Conservation (phyloP, 805 yeast genomes). For the Torulaspora indica region DNA sequence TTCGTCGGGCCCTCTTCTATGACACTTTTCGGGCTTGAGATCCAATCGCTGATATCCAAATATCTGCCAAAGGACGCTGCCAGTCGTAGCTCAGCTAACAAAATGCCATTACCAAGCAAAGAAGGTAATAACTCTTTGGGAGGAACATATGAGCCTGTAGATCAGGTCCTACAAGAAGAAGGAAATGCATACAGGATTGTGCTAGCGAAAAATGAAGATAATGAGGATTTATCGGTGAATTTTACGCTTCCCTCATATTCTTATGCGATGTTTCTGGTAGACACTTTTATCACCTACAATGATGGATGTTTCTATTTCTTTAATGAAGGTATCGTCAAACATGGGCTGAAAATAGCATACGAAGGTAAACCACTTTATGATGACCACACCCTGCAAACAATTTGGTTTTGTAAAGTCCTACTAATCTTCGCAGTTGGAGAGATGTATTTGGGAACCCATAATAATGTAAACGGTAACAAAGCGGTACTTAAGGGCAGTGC, state of each 20-base stretch:
- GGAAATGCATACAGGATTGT: constrained; percentile 73
- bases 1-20: constrained; percentile 80
- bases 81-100: constrained; percentile 5
- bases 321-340: constrained; percentile 74
- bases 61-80: constrained; percentile 23
- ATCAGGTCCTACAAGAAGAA: constrained; percentile 64
- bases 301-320: constrained; percentile 83
- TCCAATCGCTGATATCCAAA: constrained; percentile 57
- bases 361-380: constrained; percentile 40
- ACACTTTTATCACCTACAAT: constrained; percentile 70
- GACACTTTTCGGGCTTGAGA: constrained; percentile 75
- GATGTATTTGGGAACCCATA: constrained; percentile 74
- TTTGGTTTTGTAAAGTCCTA: constrained; percentile 74
- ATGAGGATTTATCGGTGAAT: constrained; percentile 49
- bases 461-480: constrained; percentile 46
- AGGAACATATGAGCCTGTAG: constrained; percentile 30
- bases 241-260: constrained; percentile 72
- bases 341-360: constrained; percentile 58
- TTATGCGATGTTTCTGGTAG: constrained; percentile 69
- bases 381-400: constrained; percentile 63
- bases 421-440: constrained; percentile 76
- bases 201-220: constrained; percentile 52
- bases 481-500: constrained; percentile 31
- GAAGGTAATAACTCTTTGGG: constrained; percentile 9
- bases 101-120: neutral